These are phyloP conservation scores for Blastobotrys indianensis DNA, from an alignment of 1,139 yeast species.

Conservation along the genomic window DNA sequence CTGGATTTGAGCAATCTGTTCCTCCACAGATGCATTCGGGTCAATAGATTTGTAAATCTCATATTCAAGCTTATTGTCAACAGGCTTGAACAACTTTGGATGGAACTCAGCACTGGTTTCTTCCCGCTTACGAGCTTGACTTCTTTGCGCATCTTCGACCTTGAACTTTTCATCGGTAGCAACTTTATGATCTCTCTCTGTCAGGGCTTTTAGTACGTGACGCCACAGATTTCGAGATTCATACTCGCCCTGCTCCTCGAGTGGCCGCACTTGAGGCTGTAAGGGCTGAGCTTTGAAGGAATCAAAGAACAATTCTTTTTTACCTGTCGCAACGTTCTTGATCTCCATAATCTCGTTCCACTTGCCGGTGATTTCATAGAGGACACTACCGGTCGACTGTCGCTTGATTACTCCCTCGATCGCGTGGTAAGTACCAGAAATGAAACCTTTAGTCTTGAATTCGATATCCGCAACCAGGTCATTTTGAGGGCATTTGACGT, in stretches of 20 bases:
- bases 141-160: slow-evolving; percentile 81
- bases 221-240: slow-evolving; percentile 86
- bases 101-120: slow-evolving; percentile 77
- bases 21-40: slow-evolving; percentile 41
- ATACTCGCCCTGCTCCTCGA: slow-evolving; percentile 68
- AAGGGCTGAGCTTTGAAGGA: slow-evolving; percentile 47
- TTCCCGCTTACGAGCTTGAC: slow-evolving; percentile 59
- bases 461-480: slow-evolving; percentile 76
- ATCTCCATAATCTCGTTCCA: slow-evolving; percentile 88
- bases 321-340: slow-evolving; percentile 46
- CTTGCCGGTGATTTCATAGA: slow-evolving; percentile 74
- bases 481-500: slow-evolving; percentile 55
- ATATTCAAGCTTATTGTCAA: slow-evolving; percentile 46
- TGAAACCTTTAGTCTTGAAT: slow-evolving; percentile 90
- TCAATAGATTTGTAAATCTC: slow-evolving; percentile 56
- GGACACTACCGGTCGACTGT: slow-evolving; percentile 45
- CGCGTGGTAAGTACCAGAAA: slow-evolving; percentile 86
- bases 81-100: slow-evolving; percentile 64
- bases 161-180: slow-evolving; percentile 87
- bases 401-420: slow-evolving; percentile 69
- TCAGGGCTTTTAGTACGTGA: slow-evolving; percentile 71
- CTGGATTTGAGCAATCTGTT: slow-evolving; percentile 49
- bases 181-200: slow-evolving; percentile 61
- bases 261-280: slow-evolving; percentile 68
- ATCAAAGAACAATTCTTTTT: slow-evolving; percentile 56